Percentiles rank a stretch among this genome's conserved stretches.
These are phyloP conservation scores for Mycena citricolor DNA, from an alignment of 1,284 basidiomycete species.

Conservation along the genomic window DNA sequence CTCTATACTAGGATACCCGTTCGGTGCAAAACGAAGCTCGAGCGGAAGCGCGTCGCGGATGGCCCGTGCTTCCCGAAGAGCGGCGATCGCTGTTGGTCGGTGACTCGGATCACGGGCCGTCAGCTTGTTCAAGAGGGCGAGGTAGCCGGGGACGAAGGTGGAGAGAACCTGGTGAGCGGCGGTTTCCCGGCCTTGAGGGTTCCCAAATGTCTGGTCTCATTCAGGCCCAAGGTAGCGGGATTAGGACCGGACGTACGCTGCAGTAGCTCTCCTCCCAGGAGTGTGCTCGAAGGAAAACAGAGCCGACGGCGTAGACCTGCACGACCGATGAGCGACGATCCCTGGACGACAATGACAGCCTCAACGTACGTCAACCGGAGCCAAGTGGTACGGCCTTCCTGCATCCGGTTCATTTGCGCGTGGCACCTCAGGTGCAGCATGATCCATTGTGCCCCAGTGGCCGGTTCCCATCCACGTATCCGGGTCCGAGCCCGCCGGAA, in stretches of 20 bases:
- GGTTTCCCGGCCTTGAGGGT: constrained; percentile 12
- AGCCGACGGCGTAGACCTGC: constrained; percentile 19
- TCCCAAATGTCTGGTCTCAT: constrained; percentile 17
- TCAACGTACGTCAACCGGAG: constrained; percentile 17
- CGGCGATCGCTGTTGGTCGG: constrained; percentile 8
- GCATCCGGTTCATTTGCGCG: constrained; percentile 2
- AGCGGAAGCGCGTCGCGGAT: constrained; percentile 2
- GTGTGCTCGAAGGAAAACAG: constrained; percentile 16
- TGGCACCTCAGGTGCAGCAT: constrained; percentile 20
- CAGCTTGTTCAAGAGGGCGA: constrained; percentile 14
- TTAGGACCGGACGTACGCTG: constrained; percentile 8
- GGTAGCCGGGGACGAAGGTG: constrained; percentile 13
- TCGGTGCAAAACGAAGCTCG: constrained; percentile 10
- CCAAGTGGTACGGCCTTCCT: constrained; percentile 10
- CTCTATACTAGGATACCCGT: constrained; percentile 12
- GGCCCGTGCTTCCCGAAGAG: constrained; percentile 5
- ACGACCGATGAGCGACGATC: neutral
- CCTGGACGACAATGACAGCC: neutral
- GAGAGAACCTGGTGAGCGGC: constrained; percentile 16
- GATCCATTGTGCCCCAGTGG: constrained; percentile 16
- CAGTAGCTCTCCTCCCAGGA: constrained; percentile 20
- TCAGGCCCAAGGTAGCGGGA: too few species aligned
- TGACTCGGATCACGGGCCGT: constrained; percentile 13
- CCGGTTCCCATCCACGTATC: constrained; percentile 17
- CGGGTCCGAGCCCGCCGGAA: constrained; percentile 7